These are phyloP conservation scores for Yarrowia galli DNA, from an alignment of 1,139 yeast species.

Conservation along the genomic window DNA sequence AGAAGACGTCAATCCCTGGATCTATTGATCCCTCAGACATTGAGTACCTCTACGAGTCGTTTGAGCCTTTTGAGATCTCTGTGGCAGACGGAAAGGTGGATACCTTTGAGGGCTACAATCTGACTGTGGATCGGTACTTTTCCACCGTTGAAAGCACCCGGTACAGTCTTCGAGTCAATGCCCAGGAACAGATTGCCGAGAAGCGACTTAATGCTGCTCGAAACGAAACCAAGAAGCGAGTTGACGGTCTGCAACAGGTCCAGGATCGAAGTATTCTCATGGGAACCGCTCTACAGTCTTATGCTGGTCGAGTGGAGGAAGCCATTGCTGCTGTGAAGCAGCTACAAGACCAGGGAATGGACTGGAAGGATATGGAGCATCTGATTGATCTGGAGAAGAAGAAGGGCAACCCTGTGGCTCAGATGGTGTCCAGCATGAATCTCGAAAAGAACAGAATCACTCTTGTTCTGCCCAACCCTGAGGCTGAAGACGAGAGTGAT, in stretches of 20 bases:
- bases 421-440: conserved; percentile 65
- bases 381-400: conserved; percentile 72
- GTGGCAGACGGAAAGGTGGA: conserved; percentile 48
- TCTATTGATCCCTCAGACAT: conserved; percentile 45
- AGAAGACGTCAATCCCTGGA: conserved; percentile 43
- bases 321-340: conserved; percentile 73
- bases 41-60: conserved; percentile 74
- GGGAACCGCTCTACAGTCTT: conserved; percentile 75
- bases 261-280: conserved; percentile 70
- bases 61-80: conserved; percentile 80
- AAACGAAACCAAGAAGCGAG: conserved; percentile 73
- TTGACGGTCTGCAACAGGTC: conserved; percentile 68
- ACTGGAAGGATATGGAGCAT: conserved; percentile 89
- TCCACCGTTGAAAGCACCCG: conserved; percentile 86
- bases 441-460: conserved; percentile 73
- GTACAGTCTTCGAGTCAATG: conserved; percentile 72
- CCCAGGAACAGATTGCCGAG: conserved; percentile 76
- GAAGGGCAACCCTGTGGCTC: conserved; percentile 70
- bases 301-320: conserved; percentile 74
- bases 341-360: conserved; percentile 84
- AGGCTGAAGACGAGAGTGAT: conserved; percentile 49
- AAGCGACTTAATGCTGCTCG: conserved; percentile 78
- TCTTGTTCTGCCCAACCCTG: conserved; percentile 62
- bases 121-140: conserved; percentile 81
- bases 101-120: conserved; percentile 61